Evolutionary conservation across 148 eudicot species (phyloP).

Genomic region (Spergularia bocconei): DNA sequence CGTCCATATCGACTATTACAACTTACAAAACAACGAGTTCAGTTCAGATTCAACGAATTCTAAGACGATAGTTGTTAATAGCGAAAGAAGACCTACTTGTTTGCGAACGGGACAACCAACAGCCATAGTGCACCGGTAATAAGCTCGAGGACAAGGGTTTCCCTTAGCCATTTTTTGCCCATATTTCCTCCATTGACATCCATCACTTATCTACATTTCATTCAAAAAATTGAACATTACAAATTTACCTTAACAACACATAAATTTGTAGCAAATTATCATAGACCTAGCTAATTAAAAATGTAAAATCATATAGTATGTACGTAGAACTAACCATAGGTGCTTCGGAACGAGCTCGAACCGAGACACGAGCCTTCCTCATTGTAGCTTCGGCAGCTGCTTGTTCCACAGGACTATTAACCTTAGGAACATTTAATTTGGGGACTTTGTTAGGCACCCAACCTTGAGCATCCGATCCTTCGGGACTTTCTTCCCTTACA

Average conservation of each 20-base stretch:
- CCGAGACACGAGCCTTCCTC: constrained; percentile 77
- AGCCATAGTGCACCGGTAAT: constrained; percentile 75
- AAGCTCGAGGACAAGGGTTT: constrained; percentile 33
- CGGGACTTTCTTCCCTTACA: constrained; percentile 43
- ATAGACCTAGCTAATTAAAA: too few relatives aligned
- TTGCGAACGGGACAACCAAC: constrained; percentile 95
- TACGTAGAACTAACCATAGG: constrained; percentile 56
- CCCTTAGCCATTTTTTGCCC: constrained; percentile 36
- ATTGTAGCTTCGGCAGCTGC: constrained; percentile 66
- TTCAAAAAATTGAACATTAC: constrained; percentile 3
- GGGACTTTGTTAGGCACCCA: constrained; percentile 61
- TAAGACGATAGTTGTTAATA: neutral
- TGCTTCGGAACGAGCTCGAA: constrained; percentile 71
- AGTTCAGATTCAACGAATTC: too few relatives aligned
- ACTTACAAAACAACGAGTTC: too few relatives aligned
- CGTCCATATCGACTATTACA: too few relatives aligned
- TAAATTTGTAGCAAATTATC: neutral
- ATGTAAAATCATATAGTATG: neutral
- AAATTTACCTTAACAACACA: too few relatives aligned
- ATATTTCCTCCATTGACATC: constrained; percentile 33
- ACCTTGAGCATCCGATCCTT: constrained; percentile 42
- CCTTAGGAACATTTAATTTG: constrained; percentile 33
- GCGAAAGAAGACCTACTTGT: constrained; percentile 49
- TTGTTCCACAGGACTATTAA: constrained; percentile 33
- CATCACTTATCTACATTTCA: constrained; percentile 32